Evolutionary conservation across 306 rosid genomes (phyloP), one percentile per base, ranked within the genome.

Genomic region (Malus sieversii): DNA sequence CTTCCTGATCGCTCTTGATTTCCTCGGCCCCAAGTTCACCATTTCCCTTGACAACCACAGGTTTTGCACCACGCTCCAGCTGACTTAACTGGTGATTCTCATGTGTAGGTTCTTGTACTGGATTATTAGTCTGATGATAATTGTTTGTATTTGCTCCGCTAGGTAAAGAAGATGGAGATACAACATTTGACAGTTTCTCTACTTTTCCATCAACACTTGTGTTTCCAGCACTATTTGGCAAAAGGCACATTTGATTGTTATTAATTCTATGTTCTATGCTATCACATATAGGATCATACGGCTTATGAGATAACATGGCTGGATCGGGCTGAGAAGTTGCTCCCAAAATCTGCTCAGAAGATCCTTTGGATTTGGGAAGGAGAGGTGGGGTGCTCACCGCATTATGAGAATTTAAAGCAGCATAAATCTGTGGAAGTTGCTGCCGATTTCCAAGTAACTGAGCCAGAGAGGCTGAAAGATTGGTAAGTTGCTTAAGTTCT

Each of bases 381-480:
- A 90, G 80, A 71, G 92, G 23, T 64, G 35, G 58, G 30, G 76
- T 29, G 40, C 68, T 88, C 77, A 77, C 67, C 44, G 84, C 68
- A 76, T 73, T 83, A 6, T 84, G 88, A 74, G 97, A 77, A 84
- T 75, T 88, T 70, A 90, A 77, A 72, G 98, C 86, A 78, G 96
- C 87, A 81, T 89, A 90, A 77, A 90, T 80, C 78, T 89, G 90
- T 7, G 97, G 97, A 77, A 88, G 87, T 78, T 88, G 96, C 82
- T 86, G 93, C 35, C 88, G 87, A 77, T 85, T 75, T 78, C 91
- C 99, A 74, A 96, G 88, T 45, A 89, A 77, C 75, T 92, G 97
- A 63, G 89, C 98, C 74, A 96, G 85, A 76, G 99, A 96, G 68
- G 88, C 95, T 27, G 97, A 87, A 66, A 95, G 92, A 75, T 83